Conservation (phyloP, 2,329 filamentous ascomycete genomes). For the Ophiocordyceps sinensis region DNA sequence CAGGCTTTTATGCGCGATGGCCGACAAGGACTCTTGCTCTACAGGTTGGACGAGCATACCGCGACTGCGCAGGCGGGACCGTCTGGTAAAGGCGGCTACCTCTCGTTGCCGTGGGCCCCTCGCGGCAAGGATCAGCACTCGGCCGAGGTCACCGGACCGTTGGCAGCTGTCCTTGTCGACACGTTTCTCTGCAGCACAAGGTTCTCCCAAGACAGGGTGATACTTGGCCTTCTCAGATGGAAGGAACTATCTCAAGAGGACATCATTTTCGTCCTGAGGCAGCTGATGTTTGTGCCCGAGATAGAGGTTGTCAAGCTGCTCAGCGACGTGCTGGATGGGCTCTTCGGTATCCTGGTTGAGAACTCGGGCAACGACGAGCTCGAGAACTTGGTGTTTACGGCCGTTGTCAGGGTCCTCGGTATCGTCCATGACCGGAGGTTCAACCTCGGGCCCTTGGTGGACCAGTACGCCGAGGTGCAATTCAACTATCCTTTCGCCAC, state of each 20-base stretch:
- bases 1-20: constrained; percentile 85
- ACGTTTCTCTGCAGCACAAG: constrained; percentile 89
- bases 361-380: constrained; percentile 84
- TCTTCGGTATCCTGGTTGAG: constrained; percentile 85
- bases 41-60: constrained; percentile 85
- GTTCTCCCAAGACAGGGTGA: constrained; percentile 81
- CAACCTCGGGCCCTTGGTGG: constrained; percentile 79
- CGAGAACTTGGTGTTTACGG: constrained; percentile 84
- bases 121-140: constrained; percentile 50
- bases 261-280: constrained; percentile 59
- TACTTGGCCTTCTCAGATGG: constrained; percentile 79
- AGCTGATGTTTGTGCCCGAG: constrained; percentile 85
- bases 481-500: constrained; percentile 93
- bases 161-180: constrained; percentile 64
- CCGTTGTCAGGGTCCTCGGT: constrained; percentile 75
- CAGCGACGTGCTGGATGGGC: constrained; percentile 73
- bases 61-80: constrained; percentile 47
- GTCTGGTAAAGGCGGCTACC: constrained; percentile 69
- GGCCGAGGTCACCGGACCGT: constrained; percentile 63
- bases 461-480: constrained; percentile 74
- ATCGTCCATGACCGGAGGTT: constrained; percentile 93
- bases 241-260: constrained; percentile 59
- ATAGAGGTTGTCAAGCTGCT: constrained; percentile 95
- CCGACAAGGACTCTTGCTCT: constrained; percentile 64
- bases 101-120: constrained; percentile 68